phyloP scores from a whole-genome alignment of 1,284 basidiomycete species.

The Puccinia polysora region DNA sequence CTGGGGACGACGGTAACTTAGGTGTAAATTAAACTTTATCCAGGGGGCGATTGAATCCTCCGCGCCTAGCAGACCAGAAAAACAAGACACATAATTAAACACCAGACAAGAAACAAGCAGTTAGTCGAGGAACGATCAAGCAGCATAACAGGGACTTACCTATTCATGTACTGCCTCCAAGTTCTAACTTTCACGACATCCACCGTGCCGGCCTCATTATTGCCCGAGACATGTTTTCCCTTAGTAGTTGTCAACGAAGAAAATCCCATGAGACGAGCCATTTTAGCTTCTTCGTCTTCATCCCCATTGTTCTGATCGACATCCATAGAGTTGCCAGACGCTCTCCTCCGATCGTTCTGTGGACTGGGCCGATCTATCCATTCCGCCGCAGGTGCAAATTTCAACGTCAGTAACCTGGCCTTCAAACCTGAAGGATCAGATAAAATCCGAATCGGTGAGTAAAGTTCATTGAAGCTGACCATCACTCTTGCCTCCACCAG shows the following conservation, averaged over 20 bases:
- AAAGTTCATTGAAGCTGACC: not conserved
- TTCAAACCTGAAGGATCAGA: not conserved
- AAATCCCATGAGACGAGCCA: constrained; percentile 40
- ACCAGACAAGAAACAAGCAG: too few species aligned
- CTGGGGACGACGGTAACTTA: too few species aligned
- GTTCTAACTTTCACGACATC: constrained; percentile 42
- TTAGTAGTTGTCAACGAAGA: constrained; percentile 37
- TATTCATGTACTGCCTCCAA: constrained; percentile 43
- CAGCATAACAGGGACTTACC: constrained; percentile 1
- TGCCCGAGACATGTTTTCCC: constrained; percentile 34
- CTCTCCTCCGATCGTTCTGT: not conserved
- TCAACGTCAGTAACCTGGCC: not conserved
- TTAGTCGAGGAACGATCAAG: not conserved
- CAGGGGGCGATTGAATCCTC: constrained; percentile 21
- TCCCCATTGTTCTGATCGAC: constrained; percentile 16
- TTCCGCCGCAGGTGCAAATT: not conserved
- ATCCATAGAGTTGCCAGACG: constrained; percentile 1
- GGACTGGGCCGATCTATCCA: constrained; percentile 8
- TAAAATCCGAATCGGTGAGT: not conserved
- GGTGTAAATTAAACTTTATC: constrained; percentile 27
- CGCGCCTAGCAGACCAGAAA: not conserved
- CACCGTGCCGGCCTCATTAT: constrained; percentile 40
- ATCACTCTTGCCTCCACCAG: not conserved
- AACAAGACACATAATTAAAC: not conserved
- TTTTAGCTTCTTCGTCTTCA: constrained; percentile 42